Percentiles rank a stretch among this genome's conserved stretches.
Conservation (phyloP, 768 basidiomycete genomes). For the Boletus bicolor region DNA sequence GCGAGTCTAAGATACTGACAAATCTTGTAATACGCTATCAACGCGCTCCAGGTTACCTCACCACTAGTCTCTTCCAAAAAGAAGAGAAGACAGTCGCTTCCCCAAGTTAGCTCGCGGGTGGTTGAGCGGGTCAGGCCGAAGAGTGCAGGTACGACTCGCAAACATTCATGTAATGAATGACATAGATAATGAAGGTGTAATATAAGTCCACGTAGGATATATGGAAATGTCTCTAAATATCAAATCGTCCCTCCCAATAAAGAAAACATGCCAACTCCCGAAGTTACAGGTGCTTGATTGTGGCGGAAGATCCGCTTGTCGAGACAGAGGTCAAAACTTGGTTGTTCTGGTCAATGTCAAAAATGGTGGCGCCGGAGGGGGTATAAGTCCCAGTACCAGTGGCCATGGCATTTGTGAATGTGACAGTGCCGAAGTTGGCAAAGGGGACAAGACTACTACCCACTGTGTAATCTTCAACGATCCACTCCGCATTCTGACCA, state of each 20-base stretch:
- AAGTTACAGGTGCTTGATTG: background rate
- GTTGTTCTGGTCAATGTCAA: background rate
- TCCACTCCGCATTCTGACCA: slow-evolving; percentile 7
- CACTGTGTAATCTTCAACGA: background rate
- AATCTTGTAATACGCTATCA: too few species aligned
- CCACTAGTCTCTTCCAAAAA: too few species aligned
- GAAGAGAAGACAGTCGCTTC: too few species aligned
- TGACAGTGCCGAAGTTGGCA: slow-evolving; percentile 3
- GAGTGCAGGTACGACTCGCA: too few species aligned
- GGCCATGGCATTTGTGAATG: background rate
- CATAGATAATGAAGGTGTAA: too few species aligned
- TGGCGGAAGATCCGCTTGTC: background rate
- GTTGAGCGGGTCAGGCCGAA: too few species aligned
- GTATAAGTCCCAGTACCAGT: background rate
- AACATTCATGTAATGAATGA: too few species aligned
- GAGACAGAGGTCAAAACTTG: background rate
- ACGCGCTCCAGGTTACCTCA: too few species aligned
- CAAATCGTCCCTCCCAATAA: background rate
- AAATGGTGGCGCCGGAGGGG: background rate
- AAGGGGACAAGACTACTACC: background rate
- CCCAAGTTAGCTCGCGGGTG: too few species aligned
- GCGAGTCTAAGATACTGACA: too few species aligned
- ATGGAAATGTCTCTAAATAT: too few species aligned
- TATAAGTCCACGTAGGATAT: too few species aligned
- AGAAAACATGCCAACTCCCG: background rate